Conservation (phyloP, 2,329 filamentous ascomycete species). For the Fusarium brevicatenulatum region DNA sequence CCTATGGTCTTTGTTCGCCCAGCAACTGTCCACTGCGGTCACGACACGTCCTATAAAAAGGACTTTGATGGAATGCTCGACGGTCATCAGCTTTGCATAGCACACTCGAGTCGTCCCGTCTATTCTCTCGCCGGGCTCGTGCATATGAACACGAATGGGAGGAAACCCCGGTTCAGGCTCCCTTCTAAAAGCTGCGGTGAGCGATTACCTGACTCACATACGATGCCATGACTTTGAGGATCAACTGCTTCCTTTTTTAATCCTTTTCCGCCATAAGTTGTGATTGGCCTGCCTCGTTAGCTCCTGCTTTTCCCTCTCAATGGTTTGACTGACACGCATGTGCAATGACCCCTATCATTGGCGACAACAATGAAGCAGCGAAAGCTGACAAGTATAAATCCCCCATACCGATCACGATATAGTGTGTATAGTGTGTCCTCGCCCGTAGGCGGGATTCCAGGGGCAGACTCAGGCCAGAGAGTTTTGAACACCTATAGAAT, state of each 20-base stretch:
- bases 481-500: background rate
- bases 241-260: background rate
- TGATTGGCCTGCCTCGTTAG: rapidly evolving
- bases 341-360: rapidly evolving
- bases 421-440: rapidly evolving
- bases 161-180: rapidly evolving
- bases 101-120: rapidly evolving
- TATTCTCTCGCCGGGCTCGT: rapidly evolving
- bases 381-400: rapidly evolving
- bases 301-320: rapidly evolving
- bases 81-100: background rate
- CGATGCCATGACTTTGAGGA: background rate
- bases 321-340: background rate
- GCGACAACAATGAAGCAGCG: background rate
- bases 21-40: rapidly evolving
- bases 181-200: background rate
- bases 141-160: background rate
- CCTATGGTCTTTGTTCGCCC: rapidly evolving
- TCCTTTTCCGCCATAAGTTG: rapidly evolving
- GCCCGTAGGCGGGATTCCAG: rapidly evolving
- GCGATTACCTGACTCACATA: rapidly evolving
- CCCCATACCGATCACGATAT: background rate
- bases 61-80: rapidly evolving
- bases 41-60: background rate
- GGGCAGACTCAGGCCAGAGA: background rate